phyloP scores from a whole-genome alignment of 768 basidiomycete genomes.

The Mycena epipterygia region DNA sequence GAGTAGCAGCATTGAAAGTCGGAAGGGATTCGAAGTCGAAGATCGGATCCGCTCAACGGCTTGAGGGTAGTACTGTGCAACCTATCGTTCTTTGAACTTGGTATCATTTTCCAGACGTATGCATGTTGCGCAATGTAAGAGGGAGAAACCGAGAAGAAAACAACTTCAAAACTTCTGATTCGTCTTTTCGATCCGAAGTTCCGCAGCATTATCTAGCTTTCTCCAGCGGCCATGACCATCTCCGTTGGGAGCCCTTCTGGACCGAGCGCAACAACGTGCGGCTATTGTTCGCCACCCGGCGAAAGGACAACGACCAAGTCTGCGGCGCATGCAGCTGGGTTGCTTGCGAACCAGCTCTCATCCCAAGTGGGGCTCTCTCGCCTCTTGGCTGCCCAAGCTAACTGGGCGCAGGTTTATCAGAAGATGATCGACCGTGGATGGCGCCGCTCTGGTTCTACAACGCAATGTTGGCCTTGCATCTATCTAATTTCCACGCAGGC shows the following conservation, averaged over 20 bases:
- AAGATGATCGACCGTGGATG: conserved; percentile 88
- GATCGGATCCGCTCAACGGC: no score
- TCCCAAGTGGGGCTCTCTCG: conserved; percentile 58
- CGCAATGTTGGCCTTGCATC: background rate
- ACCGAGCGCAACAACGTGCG: conserved; percentile 63
- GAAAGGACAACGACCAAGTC: conserved; percentile 56
- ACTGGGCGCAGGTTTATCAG: conserved; percentile 74
- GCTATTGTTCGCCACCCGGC: conserved; percentile 76
- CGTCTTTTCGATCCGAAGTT: no score
- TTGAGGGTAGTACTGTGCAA: no score
- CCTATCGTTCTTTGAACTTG: no score
- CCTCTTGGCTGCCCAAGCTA: background rate
- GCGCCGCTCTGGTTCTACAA: conserved; percentile 80
- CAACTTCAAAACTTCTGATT: no score
- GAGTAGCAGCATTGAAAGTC: no score
- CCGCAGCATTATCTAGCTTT: background rate
- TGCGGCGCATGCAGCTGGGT: conserved; percentile 61
- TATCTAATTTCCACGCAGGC: background rate
- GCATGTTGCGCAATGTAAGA: no score
- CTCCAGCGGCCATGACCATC: background rate
- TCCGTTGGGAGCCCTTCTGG: conserved; percentile 57
- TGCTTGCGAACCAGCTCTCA: conserved; percentile 65
- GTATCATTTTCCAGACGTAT: no score
- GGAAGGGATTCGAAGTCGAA: no score
- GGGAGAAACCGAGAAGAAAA: no score